A percentile compares a stretch with the other conserved stretches of the same genome.
Evolutionary conservation across 2,329 filamentous ascomycete genomes (phyloP).

Genomic region (Sordariomycetes sp.): DNA sequence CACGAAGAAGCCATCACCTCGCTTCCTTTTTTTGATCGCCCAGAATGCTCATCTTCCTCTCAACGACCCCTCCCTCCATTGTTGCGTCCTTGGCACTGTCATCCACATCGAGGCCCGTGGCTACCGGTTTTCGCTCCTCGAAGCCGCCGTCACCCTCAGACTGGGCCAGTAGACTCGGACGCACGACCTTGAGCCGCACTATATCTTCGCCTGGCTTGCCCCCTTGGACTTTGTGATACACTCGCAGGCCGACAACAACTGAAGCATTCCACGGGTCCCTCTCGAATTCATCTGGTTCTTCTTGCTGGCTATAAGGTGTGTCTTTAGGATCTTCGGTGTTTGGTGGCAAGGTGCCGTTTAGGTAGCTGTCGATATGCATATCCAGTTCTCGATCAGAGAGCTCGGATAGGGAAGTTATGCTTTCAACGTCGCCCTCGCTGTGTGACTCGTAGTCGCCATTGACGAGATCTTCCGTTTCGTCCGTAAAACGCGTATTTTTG

Average conservation of each 20-base stretch:
- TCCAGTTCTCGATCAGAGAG: conserved; percentile 30
- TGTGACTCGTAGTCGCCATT: conserved; percentile 11
- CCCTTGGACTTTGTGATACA: conserved; percentile 42
- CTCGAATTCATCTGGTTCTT: conserved; percentile 45
- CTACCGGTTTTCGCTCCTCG: conserved; percentile 15
- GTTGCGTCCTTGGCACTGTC: conserved; percentile 36
- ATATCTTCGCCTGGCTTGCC: conserved; percentile 21
- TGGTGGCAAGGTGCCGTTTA: conserved; percentile 1
- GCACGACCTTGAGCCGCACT: conserved; percentile 28
- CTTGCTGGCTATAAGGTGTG: conserved; percentile 12
- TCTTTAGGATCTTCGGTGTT: not conserved
- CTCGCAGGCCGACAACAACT: conserved; percentile 50
- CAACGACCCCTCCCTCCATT: conserved; percentile 19
- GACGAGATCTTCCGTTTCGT: not conserved
- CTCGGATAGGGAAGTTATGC: conserved; percentile 24
- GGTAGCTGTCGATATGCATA: conserved; percentile 15
- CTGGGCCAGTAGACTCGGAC: conserved; percentile 21
- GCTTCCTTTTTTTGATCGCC: no score
- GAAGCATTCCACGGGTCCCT: conserved; percentile 55
- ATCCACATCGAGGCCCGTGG: conserved; percentile 30
- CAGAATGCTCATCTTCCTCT: conserved; percentile 25
- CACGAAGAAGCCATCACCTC: no score
- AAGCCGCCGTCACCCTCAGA: conserved; percentile 11
- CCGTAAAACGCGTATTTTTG: no score
- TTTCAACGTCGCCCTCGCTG: conserved; percentile 15